Percentiles rank a stretch among this genome's conserved stretches.
phyloP scores from a whole-genome alignment of 2,329 filamentous ascomycete genomes.

The Neocatenulostroma microsporum region DNA sequence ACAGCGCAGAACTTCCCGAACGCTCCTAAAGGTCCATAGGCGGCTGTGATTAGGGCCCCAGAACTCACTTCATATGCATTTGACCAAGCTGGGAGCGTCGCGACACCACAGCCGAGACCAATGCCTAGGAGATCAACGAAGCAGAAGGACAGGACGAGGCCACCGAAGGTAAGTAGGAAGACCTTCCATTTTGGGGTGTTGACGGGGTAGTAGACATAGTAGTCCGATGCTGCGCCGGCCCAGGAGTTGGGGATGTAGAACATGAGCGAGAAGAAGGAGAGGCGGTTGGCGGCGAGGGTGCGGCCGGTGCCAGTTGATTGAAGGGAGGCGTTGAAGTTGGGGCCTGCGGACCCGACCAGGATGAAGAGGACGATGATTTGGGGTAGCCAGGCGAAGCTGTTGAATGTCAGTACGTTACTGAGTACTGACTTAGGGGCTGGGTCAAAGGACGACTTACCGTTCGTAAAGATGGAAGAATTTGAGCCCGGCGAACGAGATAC shows the following conservation, averaged over 20 bases:
- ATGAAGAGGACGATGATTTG: conserved; percentile 34
- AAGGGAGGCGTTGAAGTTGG: conserved; percentile 29
- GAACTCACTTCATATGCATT: conserved; percentile 29
- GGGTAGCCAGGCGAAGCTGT: conserved; percentile 34
- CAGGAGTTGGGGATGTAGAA: conserved; percentile 16
- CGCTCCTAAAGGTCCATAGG: conserved; percentile 32
- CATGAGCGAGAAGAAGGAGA: conserved; percentile 12
- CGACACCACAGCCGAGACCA: conserved; percentile 32
- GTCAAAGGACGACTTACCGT: conserved; percentile 29
- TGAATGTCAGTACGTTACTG: conserved; percentile 7
- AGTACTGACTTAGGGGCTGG: background rate
- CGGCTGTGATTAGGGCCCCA: conserved; percentile 34
- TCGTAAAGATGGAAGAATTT: conserved; percentile 37
- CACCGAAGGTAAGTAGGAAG: conserved; percentile 31
- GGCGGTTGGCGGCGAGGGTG: conserved; percentile 29
- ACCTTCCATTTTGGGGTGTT: conserved; percentile 30
- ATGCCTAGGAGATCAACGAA: conserved; percentile 34
- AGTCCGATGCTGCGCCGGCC: conserved; percentile 31
- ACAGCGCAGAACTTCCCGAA: conserved; percentile 40
- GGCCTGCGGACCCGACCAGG: conserved; percentile 33
- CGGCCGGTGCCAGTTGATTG: conserved; percentile 20
- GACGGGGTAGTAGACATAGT: conserved; percentile 37
- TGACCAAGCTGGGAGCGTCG: conserved; percentile 19
- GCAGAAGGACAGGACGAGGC: conserved; percentile 25
- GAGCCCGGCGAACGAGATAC: conserved; percentile 29